Percentiles rank a stretch among this genome's conserved stretches.
These are phyloP conservation scores for Solanum raphanifolium DNA, from an alignment of 257 asterid genomes.

Conservation along the genomic window DNA sequence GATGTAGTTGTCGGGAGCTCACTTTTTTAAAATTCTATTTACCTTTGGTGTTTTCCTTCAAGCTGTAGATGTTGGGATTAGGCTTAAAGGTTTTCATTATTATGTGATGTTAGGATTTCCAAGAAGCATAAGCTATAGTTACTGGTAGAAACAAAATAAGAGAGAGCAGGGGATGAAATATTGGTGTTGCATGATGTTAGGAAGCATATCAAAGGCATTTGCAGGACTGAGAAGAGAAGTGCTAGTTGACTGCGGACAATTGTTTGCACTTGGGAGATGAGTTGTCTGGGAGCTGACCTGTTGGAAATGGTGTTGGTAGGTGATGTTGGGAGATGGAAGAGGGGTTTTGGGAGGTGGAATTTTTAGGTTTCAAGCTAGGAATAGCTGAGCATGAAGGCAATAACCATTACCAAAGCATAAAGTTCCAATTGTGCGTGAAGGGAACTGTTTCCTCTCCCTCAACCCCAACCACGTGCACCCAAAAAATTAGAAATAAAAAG, in stretches of 20 bases:
- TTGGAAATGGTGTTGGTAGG: background rate
- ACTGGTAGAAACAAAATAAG: background rate
- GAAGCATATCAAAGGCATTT: background rate
- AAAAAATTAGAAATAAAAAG: background rate
- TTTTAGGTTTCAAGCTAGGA: background rate
- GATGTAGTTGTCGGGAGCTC: background rate
- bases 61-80: background rate
- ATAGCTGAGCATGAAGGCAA: background rate
- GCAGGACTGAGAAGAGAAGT: background rate
- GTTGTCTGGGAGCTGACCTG: background rate
- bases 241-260: background rate
- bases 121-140: background rate
- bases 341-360: background rate
- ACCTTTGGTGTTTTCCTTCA: background rate
- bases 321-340: background rate
- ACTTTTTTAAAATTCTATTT: background rate
- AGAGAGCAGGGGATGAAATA: background rate
- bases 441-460: background rate
- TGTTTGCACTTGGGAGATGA: background rate
- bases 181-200: background rate
- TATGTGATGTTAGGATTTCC: background rate
- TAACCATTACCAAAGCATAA: background rate
- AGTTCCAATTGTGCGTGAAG: background rate
- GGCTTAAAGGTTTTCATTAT: background rate
- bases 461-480: background rate